Percentiles rank a stretch among this genome's conserved stretches.
phyloP scores from a whole-genome alignment of 768 basidiomycete species.

The Boletus reticulatus region DNA sequence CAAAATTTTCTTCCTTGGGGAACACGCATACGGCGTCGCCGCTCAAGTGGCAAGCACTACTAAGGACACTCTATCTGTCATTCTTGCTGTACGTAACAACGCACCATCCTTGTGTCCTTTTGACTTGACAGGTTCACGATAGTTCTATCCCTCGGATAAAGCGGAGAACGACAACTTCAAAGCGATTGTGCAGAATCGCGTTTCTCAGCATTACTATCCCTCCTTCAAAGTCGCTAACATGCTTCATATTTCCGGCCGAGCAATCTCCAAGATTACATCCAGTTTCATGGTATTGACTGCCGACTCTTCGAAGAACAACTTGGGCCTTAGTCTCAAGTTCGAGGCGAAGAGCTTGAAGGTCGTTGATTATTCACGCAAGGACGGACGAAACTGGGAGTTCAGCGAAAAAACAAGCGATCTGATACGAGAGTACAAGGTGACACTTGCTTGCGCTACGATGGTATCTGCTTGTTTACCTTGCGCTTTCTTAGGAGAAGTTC shows the following conservation, averaged over 20 bases:
- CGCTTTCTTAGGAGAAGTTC: slow-evolving; percentile 55
- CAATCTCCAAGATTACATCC: slow-evolving; percentile 87
- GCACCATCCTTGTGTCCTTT: neutral
- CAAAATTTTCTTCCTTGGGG: slow-evolving; percentile 94
- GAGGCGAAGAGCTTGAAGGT: slow-evolving; percentile 94
- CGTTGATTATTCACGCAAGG: slow-evolving; percentile 85
- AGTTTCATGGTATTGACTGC: slow-evolving; percentile 84
- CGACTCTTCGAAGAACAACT: slow-evolving; percentile 79
- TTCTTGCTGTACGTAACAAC: slow-evolving; percentile 68
- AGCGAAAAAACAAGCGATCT: slow-evolving; percentile 83
- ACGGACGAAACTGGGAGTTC: slow-evolving; percentile 87
- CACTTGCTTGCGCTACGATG: neutral
- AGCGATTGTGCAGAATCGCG: slow-evolving; percentile 50
- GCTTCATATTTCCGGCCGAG: slow-evolving; percentile 72
- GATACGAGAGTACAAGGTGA: slow-evolving; percentile 80
- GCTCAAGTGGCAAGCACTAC: slow-evolving; percentile 81
- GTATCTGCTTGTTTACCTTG: neutral
- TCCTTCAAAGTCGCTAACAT: slow-evolving; percentile 76
- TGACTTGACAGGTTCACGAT: slow-evolving; percentile 1
- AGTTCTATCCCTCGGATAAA: slow-evolving; percentile 90
- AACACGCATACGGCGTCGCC: slow-evolving; percentile 93
- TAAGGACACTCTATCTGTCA: slow-evolving; percentile 69
- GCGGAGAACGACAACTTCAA: slow-evolving; percentile 79
- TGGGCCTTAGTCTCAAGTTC: slow-evolving; percentile 94
- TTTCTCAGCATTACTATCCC: slow-evolving; percentile 63